phyloP scores from a whole-genome alignment of 2,329 filamentous ascomycete species.

The Ophiocordyceps sinensis region DNA sequence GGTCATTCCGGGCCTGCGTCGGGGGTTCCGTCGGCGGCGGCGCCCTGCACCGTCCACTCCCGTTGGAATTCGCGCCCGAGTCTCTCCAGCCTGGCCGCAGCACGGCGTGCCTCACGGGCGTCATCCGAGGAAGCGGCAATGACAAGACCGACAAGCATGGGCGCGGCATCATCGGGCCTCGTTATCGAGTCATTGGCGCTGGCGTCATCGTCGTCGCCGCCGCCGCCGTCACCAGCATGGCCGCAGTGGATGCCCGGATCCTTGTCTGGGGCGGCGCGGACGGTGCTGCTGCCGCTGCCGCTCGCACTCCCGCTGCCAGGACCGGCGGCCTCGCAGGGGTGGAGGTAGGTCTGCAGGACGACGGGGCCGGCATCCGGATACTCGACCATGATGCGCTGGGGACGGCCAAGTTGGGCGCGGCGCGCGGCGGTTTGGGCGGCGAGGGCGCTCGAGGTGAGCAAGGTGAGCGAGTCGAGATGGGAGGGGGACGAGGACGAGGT shows the following conservation, averaged over 20 bases:
- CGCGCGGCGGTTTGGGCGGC: slow-evolving; percentile 36
- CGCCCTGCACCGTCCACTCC: slow-evolving; percentile 27
- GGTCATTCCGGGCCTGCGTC: slow-evolving; percentile 13
- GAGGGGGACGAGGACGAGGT: slow-evolving; percentile 31
- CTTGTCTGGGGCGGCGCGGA: neutral
- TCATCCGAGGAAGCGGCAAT: slow-evolving; percentile 34
- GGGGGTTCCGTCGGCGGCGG: slow-evolving; percentile 11
- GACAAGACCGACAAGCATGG: slow-evolving; percentile 39
- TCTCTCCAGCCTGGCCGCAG: slow-evolving; percentile 36
- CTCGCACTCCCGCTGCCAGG: neutral
- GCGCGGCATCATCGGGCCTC: slow-evolving; percentile 23
- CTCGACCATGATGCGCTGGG: slow-evolving; percentile 45
- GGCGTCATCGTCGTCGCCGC: slow-evolving; percentile 4
- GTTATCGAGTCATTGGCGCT: slow-evolving; percentile 5
- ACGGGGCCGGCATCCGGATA: slow-evolving; percentile 28
- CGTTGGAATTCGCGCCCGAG: slow-evolving; percentile 40
- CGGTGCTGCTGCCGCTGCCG: slow-evolving; percentile 1
- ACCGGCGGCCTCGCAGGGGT: slow-evolving; percentile 15
- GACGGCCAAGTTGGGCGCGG: slow-evolving; percentile 36
- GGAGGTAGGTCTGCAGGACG: slow-evolving; percentile 31
- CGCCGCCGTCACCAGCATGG: neutral
- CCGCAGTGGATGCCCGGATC: neutral
- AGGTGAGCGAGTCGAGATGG: slow-evolving; percentile 34
- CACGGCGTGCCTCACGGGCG: slow-evolving; percentile 34
- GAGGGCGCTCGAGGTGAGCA: slow-evolving; percentile 37